phyloP scores from a whole-genome alignment of 257 asterid genomes.

The Solanum chilense region DNA sequence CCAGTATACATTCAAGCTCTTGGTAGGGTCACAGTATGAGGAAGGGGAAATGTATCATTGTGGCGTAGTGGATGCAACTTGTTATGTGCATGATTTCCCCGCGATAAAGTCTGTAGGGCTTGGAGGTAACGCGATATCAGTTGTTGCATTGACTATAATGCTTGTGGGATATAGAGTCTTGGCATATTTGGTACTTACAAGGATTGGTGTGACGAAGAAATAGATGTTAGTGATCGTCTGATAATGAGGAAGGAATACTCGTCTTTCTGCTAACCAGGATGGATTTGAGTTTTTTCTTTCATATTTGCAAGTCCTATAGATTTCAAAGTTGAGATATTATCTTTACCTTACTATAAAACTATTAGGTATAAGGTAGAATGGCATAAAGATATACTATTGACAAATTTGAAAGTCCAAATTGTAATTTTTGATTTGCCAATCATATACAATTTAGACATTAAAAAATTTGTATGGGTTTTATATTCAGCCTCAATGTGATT shows the following conservation, averaged over 20 bases:
- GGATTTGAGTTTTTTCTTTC: not conserved
- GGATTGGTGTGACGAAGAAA: conserved; percentile 52
- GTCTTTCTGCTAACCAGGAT: not conserved
- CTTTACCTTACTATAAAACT: not conserved
- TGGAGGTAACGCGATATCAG: conserved; percentile 9
- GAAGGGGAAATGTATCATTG: conserved; percentile 40
- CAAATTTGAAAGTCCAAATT: not conserved
- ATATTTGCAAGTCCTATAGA: not conserved
- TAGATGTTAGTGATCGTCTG: not conserved
- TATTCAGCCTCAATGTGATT: not conserved
- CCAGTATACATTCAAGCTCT: conserved; percentile 49
- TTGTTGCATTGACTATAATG: conserved; percentile 47
- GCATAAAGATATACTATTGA: not conserved
- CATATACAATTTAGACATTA: not conserved
- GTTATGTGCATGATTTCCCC: conserved; percentile 54
- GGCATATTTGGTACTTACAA: conserved; percentile 72
- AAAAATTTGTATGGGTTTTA: not conserved
- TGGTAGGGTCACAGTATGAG: conserved; percentile 42
- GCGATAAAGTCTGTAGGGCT: conserved; percentile 43
- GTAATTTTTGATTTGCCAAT: not conserved
- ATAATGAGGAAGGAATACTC: not conserved
- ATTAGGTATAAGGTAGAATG: not conserved
- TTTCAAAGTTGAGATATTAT: not conserved
- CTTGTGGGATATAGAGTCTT: conserved; percentile 50
- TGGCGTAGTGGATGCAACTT: not conserved